Evolutionary conservation across 2,329 filamentous ascomycete species (phyloP).

Genomic region (Exophiala aquamarina): DNA sequence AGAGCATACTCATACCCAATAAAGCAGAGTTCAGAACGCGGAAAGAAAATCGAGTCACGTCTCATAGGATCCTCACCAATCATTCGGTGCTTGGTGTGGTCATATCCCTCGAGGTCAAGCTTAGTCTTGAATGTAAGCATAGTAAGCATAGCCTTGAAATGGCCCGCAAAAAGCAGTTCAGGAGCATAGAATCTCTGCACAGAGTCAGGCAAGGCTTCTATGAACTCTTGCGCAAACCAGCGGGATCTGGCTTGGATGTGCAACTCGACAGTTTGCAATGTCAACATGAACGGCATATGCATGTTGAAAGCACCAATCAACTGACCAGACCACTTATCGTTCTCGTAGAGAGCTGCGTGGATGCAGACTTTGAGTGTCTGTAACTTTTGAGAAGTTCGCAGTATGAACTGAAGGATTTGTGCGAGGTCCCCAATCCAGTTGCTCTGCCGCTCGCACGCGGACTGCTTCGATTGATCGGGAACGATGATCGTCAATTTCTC

Average conservation of each 20-base stretch:
- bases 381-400: constrained; percentile 2
- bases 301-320: constrained; percentile 16
- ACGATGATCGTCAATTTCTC: constrained; percentile 15
- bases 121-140: constrained; percentile 5
- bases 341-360: constrained; percentile 11
- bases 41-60: constrained; percentile 18
- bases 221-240: constrained; percentile 16
- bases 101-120: not conserved
- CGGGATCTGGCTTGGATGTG: constrained; percentile 16
- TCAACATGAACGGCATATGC: constrained; percentile 8
- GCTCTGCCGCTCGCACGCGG: not conserved
- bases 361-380: constrained; percentile 18
- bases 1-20: constrained; percentile 21
- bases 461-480: constrained; percentile 1
- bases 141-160: not conserved
- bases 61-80: constrained; percentile 13
- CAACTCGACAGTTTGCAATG: constrained; percentile 21
- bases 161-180: constrained; percentile 12
- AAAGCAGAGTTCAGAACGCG: constrained; percentile 14
- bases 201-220: constrained; percentile 16
- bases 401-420: not conserved
- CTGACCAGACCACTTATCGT: constrained; percentile 2
- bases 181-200: constrained; percentile 20
- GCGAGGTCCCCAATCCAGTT: not conserved
- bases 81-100: not conserved